Conservation (phyloP, 2,329 filamentous ascomycete species). For the Leptosphaerulina australis region DNA sequence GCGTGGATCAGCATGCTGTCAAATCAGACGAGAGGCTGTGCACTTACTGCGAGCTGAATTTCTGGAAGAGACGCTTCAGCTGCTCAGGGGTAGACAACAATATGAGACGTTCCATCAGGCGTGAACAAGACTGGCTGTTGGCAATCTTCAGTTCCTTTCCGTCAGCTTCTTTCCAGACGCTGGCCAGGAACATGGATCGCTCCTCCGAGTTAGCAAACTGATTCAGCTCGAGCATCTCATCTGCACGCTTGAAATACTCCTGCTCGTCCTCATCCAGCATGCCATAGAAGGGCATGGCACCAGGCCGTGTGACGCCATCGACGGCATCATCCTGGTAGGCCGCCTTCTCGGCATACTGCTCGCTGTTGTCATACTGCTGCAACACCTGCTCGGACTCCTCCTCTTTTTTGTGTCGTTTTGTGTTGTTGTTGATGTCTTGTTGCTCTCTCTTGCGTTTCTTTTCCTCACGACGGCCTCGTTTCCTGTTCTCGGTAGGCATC, state of each 20-base stretch:
- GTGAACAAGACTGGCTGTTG: slow-evolving; percentile 92
- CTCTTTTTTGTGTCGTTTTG: slow-evolving; percentile 45
- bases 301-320: slow-evolving; percentile 44
- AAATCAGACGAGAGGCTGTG: background rate
- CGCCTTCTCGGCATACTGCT: slow-evolving; percentile 17
- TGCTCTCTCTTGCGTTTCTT: slow-evolving; percentile 59
- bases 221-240: slow-evolving; percentile 88
- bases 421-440: slow-evolving; percentile 42
- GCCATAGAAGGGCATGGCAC: slow-evolving; percentile 83
- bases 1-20: slow-evolving; percentile 2
- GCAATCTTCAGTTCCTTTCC: slow-evolving; percentile 96
- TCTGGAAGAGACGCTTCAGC: slow-evolving; percentile 84
- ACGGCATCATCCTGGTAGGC: slow-evolving; percentile 32
- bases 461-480: slow-evolving; percentile 62
- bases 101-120: slow-evolving; percentile 90
- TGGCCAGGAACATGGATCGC: slow-evolving; percentile 65
- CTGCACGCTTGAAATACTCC: slow-evolving; percentile 90
- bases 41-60: slow-evolving; percentile 76
- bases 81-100: slow-evolving; percentile 77
- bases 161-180: slow-evolving; percentile 82
- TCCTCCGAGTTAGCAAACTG: slow-evolving; percentile 78
- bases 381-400: slow-evolving; percentile 18
- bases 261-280: slow-evolving; percentile 92
- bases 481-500: slow-evolving; percentile 67
- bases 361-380: slow-evolving; percentile 27